Evolutionary conservation across 495 filamentous ascomycete genomes (phyloP).

Genomic region (Aspergillus cristatus): DNA sequence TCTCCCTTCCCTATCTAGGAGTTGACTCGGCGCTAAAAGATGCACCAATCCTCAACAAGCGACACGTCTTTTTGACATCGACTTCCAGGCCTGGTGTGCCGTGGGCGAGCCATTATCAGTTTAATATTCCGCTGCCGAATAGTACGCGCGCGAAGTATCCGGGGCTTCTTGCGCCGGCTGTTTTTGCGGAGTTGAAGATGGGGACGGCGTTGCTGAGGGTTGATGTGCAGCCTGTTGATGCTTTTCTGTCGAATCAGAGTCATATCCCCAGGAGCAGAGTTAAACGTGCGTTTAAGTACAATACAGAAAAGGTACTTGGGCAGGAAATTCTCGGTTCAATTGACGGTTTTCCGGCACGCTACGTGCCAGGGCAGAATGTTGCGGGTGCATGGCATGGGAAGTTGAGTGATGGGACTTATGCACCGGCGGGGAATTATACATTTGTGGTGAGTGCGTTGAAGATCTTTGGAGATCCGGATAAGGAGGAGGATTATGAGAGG

Average conservation of each 20-base stretch:
- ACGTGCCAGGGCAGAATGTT: too few species aligned
- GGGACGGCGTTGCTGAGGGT: constrained; percentile 12
- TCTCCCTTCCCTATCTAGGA: constrained; percentile 24
- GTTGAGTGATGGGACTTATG: constrained; percentile 18
- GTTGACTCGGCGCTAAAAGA: constrained; percentile 11
- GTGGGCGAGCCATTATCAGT: constrained; percentile 4
- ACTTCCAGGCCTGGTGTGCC: background rate
- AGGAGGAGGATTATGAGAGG: constrained; percentile 9
- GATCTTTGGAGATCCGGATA: constrained; percentile 12
- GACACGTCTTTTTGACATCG: constrained; percentile 3
- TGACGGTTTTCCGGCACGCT: too few species aligned
- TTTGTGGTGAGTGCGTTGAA: constrained; percentile 13
- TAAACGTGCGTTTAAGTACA: background rate
- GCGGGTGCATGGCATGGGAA: constrained; percentile 10
- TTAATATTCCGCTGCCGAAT: constrained; percentile 7
- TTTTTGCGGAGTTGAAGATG: constrained; percentile 14
- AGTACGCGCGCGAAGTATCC: background rate
- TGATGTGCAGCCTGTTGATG: constrained; percentile 14
- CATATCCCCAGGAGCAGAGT: constrained; percentile 4
- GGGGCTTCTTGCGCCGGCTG: constrained; percentile 1
- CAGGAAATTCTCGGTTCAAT: background rate
- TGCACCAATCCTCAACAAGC: constrained; percentile 11
- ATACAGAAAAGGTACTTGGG: background rate
- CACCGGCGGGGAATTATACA: constrained; percentile 18
- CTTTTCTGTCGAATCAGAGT: constrained; percentile 7